A percentile compares a stretch with the other conserved stretches of the same genome.
phyloP scores from a whole-genome alignment of 805 yeast genomes.

The Torulaspora quercuum region DNA sequence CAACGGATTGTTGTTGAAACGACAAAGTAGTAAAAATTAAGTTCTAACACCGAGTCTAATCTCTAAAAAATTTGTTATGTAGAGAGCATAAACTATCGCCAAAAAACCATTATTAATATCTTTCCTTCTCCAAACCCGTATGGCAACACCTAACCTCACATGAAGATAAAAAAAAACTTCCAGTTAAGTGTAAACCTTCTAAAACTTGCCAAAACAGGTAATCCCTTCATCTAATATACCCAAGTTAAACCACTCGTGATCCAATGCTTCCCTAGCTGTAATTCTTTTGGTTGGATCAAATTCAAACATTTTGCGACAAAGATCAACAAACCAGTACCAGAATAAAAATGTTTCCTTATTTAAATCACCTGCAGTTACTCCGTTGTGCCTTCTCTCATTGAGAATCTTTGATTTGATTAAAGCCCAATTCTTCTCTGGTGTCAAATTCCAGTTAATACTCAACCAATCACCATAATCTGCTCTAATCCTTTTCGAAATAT shows the following conservation, averaged over 20 bases:
- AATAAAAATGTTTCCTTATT: constrained; percentile 65
- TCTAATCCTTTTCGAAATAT: constrained; percentile 29
- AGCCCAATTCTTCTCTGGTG: constrained; percentile 34
- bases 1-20: too few relatives aligned
- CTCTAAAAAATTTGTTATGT: too few relatives aligned
- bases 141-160: constrained; percentile 2
- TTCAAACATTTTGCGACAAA: constrained; percentile 59
- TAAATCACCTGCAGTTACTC: constrained; percentile 20
- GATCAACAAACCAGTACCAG: constrained; percentile 79
- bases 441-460: constrained; percentile 31
- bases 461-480: constrained; percentile 30
- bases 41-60: too few relatives aligned
- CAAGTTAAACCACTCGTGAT: constrained; percentile 76
- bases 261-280: constrained; percentile 70
- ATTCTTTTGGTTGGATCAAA: constrained; percentile 71
- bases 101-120: too few relatives aligned
- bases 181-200: constrained; percentile 4
- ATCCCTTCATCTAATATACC: constrained; percentile 58
- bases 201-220: constrained; percentile 27
- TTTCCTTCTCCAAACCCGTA: too few relatives aligned
- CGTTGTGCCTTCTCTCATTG: constrained; percentile 12
- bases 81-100: too few relatives aligned
- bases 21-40: too few relatives aligned
- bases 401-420: constrained; percentile 21
- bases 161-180: constrained; percentile 11